Conservation (phyloP, 177 flowering plant species). For the Tripterygium wilfordii region DNA sequence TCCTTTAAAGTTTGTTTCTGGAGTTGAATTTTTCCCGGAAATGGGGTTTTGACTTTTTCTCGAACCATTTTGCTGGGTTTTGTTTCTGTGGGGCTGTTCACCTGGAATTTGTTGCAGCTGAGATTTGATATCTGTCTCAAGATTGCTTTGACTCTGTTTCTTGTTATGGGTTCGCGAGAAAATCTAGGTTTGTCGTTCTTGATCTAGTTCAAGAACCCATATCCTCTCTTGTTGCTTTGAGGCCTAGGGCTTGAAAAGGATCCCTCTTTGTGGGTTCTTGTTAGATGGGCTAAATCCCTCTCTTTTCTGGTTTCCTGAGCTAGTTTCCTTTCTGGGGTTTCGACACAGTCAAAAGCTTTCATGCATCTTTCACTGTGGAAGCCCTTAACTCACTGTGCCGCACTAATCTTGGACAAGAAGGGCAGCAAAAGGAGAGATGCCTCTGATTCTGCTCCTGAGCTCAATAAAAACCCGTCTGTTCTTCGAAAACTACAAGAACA, state of each 20-base stretch:
- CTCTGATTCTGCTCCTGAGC: slow-evolving; percentile 43
- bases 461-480: slow-evolving; percentile 48
- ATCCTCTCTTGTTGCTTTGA: background rate
- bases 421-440: slow-evolving; percentile 66
- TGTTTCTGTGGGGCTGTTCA: slow-evolving; percentile 4
- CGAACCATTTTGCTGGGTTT: slow-evolving; percentile 2
- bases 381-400: slow-evolving; percentile 91
- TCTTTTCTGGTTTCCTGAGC: slow-evolving; percentile 7
- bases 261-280: background rate
- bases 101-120: background rate
- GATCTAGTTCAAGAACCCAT: no score
- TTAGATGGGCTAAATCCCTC: no score
- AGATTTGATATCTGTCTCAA: no score
- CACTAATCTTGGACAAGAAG: slow-evolving; percentile 80
- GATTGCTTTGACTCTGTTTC: no score
- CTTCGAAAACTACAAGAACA: slow-evolving; percentile 70
- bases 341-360: slow-evolving; percentile 22
- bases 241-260: background rate
- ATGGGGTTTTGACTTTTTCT: slow-evolving; percentile 8
- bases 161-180: no score
- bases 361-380: slow-evolving; percentile 99
- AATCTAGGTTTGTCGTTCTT: no score
- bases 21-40: slow-evolving; percentile 6
- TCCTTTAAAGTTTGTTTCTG: slow-evolving; percentile 7
- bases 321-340: slow-evolving; percentile 2